phyloP scores from a whole-genome alignment of 2,329 filamentous ascomycete genomes.

The Talaromyces sp. region DNA sequence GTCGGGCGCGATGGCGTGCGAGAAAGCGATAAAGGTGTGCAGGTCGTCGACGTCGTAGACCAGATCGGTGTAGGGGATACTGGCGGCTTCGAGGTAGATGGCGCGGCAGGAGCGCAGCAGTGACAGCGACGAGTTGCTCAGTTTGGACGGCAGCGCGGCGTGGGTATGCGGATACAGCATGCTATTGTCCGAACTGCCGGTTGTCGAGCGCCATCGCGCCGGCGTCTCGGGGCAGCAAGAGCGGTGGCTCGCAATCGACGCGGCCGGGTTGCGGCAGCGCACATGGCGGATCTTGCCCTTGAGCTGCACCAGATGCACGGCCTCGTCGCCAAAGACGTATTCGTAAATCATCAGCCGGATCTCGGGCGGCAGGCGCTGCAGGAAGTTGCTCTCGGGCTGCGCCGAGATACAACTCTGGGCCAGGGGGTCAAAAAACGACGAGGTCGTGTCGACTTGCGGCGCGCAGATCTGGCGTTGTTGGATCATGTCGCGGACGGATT shows the following conservation, averaged over 20 bases:
- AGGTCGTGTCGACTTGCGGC: slow-evolving; percentile 12
- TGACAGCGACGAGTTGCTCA: slow-evolving; percentile 19
- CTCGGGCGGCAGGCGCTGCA: slow-evolving; percentile 28
- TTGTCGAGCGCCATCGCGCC: slow-evolving; percentile 25
- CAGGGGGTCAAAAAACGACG: slow-evolving; percentile 10
- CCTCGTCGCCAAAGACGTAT: slow-evolving; percentile 29
- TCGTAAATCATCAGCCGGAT: slow-evolving; percentile 34
- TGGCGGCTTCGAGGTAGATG: slow-evolving; percentile 29
- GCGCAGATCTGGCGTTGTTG: slow-evolving; percentile 30
- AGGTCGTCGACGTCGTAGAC: slow-evolving; percentile 33
- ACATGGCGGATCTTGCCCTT: slow-evolving; percentile 31
- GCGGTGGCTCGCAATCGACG: slow-evolving; percentile 23
- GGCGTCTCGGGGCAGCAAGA: slow-evolving; percentile 28
- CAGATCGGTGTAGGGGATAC: slow-evolving; percentile 23
- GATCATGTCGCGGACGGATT: slow-evolving; percentile 30
- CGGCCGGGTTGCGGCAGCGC: slow-evolving; percentile 15
- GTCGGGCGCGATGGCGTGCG: slow-evolving; percentile 15
- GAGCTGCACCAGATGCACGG: slow-evolving; percentile 31
- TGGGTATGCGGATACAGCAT: slow-evolving; percentile 33
- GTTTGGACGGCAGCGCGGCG: slow-evolving; percentile 15
- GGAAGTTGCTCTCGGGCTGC: slow-evolving; percentile 18
- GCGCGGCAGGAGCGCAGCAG: slow-evolving; percentile 28
- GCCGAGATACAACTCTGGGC: slow-evolving; percentile 12
- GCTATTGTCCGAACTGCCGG: slow-evolving; percentile 13
- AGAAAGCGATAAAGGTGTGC: slow-evolving; percentile 31